Percentiles rank a stretch among this genome's conserved stretches.
These are phyloP conservation scores for Alternaria longipes DNA, from an alignment of 2,329 filamentous ascomycete species.

Conservation along the genomic window DNA sequence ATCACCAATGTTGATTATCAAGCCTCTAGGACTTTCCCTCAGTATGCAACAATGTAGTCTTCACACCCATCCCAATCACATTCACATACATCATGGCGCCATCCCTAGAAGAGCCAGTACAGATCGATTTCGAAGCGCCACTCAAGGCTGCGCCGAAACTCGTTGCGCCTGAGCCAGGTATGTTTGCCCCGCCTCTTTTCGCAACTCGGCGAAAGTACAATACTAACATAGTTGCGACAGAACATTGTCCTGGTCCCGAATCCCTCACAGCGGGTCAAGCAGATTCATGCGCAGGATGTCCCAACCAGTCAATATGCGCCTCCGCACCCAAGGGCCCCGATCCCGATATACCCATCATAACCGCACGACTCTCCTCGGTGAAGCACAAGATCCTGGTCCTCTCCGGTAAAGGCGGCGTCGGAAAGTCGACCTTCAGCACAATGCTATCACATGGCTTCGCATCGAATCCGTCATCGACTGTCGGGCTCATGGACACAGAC, in stretches of 20 bases:
- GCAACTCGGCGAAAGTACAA: neutral
- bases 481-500: slow-evolving; percentile 98
- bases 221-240: slow-evolving; percentile 48
- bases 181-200: slow-evolving; percentile 29
- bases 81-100: slow-evolving; percentile 71
- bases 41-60: slow-evolving; percentile 33
- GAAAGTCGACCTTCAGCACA: slow-evolving; percentile 92
- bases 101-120: slow-evolving; percentile 74
- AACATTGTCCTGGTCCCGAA: slow-evolving; percentile 94
- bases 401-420: slow-evolving; percentile 94
- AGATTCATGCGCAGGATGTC: slow-evolving; percentile 92
- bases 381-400: slow-evolving; percentile 93
- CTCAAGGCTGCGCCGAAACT: slow-evolving; percentile 82
- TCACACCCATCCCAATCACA: slow-evolving; percentile 15
- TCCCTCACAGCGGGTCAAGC: slow-evolving; percentile 71
- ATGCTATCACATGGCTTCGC: slow-evolving; percentile 91
- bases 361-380: slow-evolving; percentile 80
- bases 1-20: slow-evolving; percentile 45
- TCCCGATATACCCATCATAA: slow-evolving; percentile 89
- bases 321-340: slow-evolving; percentile 94
- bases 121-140: slow-evolving; percentile 78
- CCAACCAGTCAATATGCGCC: slow-evolving; percentile 95
- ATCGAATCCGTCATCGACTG: slow-evolving; percentile 76
- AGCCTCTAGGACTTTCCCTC: slow-evolving; percentile 34
- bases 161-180: slow-evolving; percentile 87